Base-by-base conservation (phyloP, 139 green algal genomes). In the Closterium sp. region DNA sequence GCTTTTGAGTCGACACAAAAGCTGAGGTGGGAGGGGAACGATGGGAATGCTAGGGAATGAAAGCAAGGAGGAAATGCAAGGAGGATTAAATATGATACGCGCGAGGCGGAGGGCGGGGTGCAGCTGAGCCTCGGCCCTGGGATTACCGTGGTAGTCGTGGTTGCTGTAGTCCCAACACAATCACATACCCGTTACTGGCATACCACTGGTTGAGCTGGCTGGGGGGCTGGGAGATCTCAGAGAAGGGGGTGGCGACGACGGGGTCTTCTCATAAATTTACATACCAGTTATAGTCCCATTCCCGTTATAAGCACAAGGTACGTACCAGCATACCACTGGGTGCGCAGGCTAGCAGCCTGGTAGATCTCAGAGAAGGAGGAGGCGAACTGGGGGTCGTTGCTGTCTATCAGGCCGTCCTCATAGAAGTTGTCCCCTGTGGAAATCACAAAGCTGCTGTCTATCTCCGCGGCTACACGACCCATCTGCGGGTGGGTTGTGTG, bases 391-490 rank as follows among this genome's bases (percentile, higher is more conserved):
- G 91, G 89, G 66, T 94, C 89, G 85, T 69, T 28, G 30, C n/a
- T 31, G 88, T 66, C 36, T 32, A 10, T 84, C 2, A 94, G 88
- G 2, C 91, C 91, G 23, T 28, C 30, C 81, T 94, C 89, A 34
- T 94, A 94, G 0, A 94, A 94, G 84, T 94, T 94, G 88, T 94
- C 91, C 32, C 91, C 91, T 12, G 89, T 85, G 9, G 91, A 94
- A 21, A 94, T 64, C 2, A 93, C 89, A 33, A 94, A 94, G n/a
- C 89, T 83, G 35, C n/a, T 23, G 23, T 32, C 10, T 1, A 90
- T 16, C 64, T 84, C 4, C n/a, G 84, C 90, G 8, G 84, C 84
- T 35, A 92, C 16, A 31, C 43, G 19, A 7, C 90, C 90, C 90
- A 92, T 92, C 90, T 92, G 90, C 6, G 36, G 6, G 6, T 4